Base-by-base conservation (phyloP, 208 protist genomes). In the Naegleria fowleri region DNA sequence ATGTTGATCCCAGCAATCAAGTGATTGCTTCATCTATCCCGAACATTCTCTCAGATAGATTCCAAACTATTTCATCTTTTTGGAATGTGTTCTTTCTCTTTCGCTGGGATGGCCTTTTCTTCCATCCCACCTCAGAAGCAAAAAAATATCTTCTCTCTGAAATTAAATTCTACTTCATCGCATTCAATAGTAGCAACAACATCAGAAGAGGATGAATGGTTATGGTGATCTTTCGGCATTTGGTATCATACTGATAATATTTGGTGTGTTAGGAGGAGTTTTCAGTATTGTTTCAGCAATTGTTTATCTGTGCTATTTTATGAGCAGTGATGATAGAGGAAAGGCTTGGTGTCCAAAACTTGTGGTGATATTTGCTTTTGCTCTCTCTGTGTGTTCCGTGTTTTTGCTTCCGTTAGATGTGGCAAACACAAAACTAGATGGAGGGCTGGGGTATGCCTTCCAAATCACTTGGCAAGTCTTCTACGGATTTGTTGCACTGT, bases 371-470 rank as follows among this genome's bases (percentile, higher is more conserved):
- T 58, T 88, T 13, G 85, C 41, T 1, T 88, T 88, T 58, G 85
- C 41, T 39, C 41, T 88, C 2, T 0, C 85, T 36, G 25, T 88
- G 51, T 58, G 19, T 58, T 58, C 85, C 19, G 86, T 95, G 13
- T 75, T 95, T 43, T 90, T 95, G 48, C 87, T 95, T 22, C 94
- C 94, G 5, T 83, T 95, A 2, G 94, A 95, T 91, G 94, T 95
- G 1, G 94, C 94, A 36, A 94, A 95, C 58, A 36, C 84, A n/a
- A 83, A 90, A 16, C 52, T 88, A 5, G 43, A 91, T 2, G 92
- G 86, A 33, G 93, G 91, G n/a, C 83, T 95, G 7, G 58, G 75
- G 4, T 88, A 38, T 58, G 85, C 9, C 38, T 93, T 95, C 87
- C 88, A 87, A 39, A 52, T 90, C 15, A n/a, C 92, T 0, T 95